phyloP scores from a whole-genome alignment of 2,329 filamentous ascomycete species.

The Ascochyta viciae-villosae region DNA sequence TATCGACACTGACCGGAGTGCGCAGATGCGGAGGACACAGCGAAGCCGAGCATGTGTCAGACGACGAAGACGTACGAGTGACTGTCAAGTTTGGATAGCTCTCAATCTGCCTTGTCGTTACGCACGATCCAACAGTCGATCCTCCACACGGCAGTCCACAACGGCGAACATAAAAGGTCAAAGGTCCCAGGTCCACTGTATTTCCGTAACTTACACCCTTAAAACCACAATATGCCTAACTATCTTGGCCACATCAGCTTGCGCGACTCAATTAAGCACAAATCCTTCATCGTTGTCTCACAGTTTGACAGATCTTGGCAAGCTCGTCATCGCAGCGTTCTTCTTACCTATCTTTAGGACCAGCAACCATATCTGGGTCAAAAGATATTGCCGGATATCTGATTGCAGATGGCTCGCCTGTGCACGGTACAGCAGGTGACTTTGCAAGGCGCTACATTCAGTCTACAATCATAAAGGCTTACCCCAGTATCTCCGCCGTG shows the following conservation, averaged over 20 bases:
- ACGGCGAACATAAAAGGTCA: slow-evolving; percentile 24
- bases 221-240: no score
- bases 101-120: no score
- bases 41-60: not conserved
- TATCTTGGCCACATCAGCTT: no score
- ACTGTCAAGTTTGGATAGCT: not conserved
- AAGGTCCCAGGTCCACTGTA: no score
- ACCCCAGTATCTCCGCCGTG: slow-evolving; percentile 46
- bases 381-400: no score
- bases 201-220: no score
- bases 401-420: not conserved
- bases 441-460: slow-evolving; percentile 52
- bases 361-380: no score
- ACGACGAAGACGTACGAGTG: not conserved
- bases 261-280: no score
- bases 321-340: no score
- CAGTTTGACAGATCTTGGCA: no score
- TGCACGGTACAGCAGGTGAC: slow-evolving; percentile 26
- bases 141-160: not conserved
- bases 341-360: no score
- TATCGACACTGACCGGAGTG: not conserved
- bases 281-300: no score
- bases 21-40: not conserved
- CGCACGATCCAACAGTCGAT: not conserved
- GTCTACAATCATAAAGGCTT: slow-evolving; percentile 45